phyloP scores from a whole-genome alignment of 208 protist genomes.

The Acanthamoeba triangularis region DNA sequence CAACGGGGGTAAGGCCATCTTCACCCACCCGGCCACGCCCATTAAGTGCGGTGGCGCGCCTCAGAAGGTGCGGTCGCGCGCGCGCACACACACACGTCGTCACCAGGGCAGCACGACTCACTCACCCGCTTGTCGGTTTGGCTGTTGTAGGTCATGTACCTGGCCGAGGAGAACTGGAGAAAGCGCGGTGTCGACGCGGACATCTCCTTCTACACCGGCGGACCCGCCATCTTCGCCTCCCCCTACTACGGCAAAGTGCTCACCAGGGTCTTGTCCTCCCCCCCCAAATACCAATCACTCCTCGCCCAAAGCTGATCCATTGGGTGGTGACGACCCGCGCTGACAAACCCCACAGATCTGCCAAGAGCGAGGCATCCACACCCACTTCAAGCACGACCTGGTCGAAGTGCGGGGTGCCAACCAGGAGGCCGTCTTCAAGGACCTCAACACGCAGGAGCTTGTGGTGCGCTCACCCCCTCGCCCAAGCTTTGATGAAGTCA shows the following conservation, averaged over 20 bases:
- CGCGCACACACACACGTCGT: background rate
- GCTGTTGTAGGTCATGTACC: constrained; percentile 80
- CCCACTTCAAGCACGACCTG: constrained; percentile 79
- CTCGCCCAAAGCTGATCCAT: background rate
- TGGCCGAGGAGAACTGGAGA: constrained; percentile 82
- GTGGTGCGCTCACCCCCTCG: constrained; percentile 13
- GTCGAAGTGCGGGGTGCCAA: constrained; percentile 79
- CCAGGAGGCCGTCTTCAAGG: constrained; percentile 84
- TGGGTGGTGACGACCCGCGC: constrained; percentile 72
- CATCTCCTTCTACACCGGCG: constrained; percentile 80
- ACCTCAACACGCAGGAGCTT: constrained; percentile 47
- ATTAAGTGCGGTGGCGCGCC: constrained; percentile 89
- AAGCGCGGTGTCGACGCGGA: constrained; percentile 63
- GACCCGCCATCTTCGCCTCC: constrained; percentile 79
- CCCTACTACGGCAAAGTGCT: constrained; percentile 46
- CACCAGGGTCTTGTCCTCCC: background rate
- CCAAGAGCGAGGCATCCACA: constrained; percentile 74
- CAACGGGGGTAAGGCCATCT: constrained; percentile 81
- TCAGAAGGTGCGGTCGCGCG: constrained; percentile 83
- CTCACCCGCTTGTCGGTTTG: background rate
- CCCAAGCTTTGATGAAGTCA: too few species aligned
- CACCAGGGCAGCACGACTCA: background rate
- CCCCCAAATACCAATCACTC: background rate
- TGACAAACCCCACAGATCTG: constrained; percentile 66
- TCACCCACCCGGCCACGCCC: constrained; percentile 83